Conservation (phyloP, 2,329 filamentous ascomycete genomes). For the Paracoccidioides lutzii region DNA sequence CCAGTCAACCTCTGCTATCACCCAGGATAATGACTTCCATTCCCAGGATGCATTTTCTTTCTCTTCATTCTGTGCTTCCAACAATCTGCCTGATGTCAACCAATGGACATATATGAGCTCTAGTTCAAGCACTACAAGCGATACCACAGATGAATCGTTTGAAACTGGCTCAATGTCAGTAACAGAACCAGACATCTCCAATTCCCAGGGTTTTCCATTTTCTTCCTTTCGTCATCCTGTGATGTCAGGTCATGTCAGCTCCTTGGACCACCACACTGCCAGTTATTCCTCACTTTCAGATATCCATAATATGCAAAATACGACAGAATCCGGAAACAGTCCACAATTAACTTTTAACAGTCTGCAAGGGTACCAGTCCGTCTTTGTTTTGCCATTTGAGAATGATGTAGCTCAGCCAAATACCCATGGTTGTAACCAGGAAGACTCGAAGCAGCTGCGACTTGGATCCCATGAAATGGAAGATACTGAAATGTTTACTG, state of each 20-base stretch:
- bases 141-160: slow-evolving; percentile 21
- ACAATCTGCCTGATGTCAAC: slow-evolving; percentile 24
- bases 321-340: slow-evolving; percentile 20
- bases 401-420: slow-evolving; percentile 26
- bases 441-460: slow-evolving; percentile 26
- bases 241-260: slow-evolving; percentile 23
- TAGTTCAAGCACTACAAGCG: slow-evolving; percentile 12
- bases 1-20: slow-evolving; percentile 26
- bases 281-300: slow-evolving; percentile 28
- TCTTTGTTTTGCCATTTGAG: slow-evolving; percentile 30
- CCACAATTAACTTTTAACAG: slow-evolving; percentile 26
- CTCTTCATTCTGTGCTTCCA: slow-evolving; percentile 24
- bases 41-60: slow-evolving; percentile 31
- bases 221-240: slow-evolving; percentile 30
- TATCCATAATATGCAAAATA: slow-evolving; percentile 25
- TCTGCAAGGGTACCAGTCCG: slow-evolving; percentile 26
- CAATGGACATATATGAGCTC: slow-evolving; percentile 24
- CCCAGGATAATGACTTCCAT: slow-evolving; percentile 33
- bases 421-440: slow-evolving; percentile 21
- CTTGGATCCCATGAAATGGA: slow-evolving; percentile 22
- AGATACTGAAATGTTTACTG: slow-evolving; percentile 23
- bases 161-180: slow-evolving; percentile 24
- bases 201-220: slow-evolving; percentile 32
- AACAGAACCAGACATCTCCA: slow-evolving; percentile 27
- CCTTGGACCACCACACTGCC: slow-evolving; percentile 18